phyloP scores from a whole-genome alignment of 345 rosid genomes.

The Noccaea caerulescens region DNA sequence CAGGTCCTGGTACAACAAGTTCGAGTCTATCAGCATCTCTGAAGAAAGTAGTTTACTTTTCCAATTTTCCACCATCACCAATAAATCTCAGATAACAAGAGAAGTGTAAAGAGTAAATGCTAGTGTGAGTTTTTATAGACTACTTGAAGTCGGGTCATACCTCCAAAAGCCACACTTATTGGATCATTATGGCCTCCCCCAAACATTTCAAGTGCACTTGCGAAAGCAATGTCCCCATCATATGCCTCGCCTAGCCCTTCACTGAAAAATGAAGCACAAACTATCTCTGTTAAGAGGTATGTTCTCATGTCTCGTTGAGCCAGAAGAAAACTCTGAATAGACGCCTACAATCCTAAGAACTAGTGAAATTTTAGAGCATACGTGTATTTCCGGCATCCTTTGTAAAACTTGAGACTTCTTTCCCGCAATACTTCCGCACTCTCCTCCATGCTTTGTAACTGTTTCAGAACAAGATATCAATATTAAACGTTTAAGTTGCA shows the following conservation, averaged over 20 bases:
- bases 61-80: neutral
- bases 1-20: constrained; percentile 71
- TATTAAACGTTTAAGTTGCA: too few species aligned
- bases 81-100: constrained; percentile 15
- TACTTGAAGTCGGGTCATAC: constrained; percentile 45
- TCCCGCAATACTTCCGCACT: constrained; percentile 80
- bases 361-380: constrained; percentile 44
- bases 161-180: constrained; percentile 98
- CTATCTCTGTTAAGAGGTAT: constrained; percentile 3
- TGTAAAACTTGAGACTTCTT: constrained; percentile 91
- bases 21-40: constrained; percentile 32
- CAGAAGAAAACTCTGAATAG: constrained; percentile 19
- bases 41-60: constrained; percentile 18
- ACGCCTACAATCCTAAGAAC: neutral
- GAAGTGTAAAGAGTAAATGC: constrained; percentile 21
- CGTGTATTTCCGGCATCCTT: constrained; percentile 99
- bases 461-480: constrained; percentile 40
- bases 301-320: constrained; percentile 11
- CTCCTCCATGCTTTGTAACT: constrained; percentile 95
- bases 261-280: constrained; percentile 50
- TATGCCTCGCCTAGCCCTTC: constrained; percentile 99
- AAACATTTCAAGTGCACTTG: constrained; percentile 94
- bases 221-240: constrained; percentile 95
- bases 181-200: constrained; percentile 99
- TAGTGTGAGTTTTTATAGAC: constrained; percentile 10